Evolutionary conservation across 768 basidiomycete species (phyloP).

Genomic region (Kwoniella sp.): DNA sequence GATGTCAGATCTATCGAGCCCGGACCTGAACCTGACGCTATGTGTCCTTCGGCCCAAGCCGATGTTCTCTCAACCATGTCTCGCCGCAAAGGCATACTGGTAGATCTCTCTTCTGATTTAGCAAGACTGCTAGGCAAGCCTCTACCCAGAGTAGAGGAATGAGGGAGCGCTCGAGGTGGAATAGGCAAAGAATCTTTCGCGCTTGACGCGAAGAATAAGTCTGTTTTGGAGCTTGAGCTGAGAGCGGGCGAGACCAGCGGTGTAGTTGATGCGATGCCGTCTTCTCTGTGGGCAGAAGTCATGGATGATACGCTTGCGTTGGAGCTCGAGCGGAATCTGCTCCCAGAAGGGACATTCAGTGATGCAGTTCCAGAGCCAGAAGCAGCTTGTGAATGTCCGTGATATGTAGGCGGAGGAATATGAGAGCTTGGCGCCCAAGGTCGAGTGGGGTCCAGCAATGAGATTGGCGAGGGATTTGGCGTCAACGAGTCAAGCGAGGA

Average conservation of each 20-base stretch:
- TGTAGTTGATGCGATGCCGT: slow-evolving; percentile 1
- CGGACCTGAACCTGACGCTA: background rate
- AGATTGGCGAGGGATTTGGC: slow-evolving; percentile 18
- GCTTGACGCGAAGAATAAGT: slow-evolving; percentile 49
- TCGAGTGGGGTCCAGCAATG: slow-evolving; percentile 9
- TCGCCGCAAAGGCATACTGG: slow-evolving; percentile 9
- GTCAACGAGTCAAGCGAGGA: slow-evolving; percentile 24
- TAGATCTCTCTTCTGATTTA: slow-evolving; percentile 14
- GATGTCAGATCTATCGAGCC: slow-evolving; percentile 21
- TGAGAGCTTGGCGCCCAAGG: slow-evolving; percentile 18
- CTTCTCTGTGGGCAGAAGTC: slow-evolving; percentile 6
- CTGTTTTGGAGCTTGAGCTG: slow-evolving; percentile 45
- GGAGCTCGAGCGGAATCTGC: slow-evolving; percentile 13
- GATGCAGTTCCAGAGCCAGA: background rate
- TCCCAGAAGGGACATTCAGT: slow-evolving; percentile 7
- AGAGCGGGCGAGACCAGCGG: slow-evolving; percentile 36
- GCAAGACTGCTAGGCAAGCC: slow-evolving; percentile 21
- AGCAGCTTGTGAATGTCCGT: slow-evolving; percentile 2
- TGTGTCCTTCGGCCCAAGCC: slow-evolving; percentile 6
- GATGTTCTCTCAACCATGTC: slow-evolving; percentile 3
- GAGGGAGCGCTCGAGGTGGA: slow-evolving; percentile 47
- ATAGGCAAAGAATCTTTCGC: slow-evolving; percentile 37
- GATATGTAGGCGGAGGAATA: background rate
- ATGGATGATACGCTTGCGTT: slow-evolving; percentile 18
- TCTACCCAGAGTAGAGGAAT: slow-evolving; percentile 22